Evolutionary conservation across 768 basidiomycete species (phyloP), one percentile per base, ranked within the genome.

Genomic region (Mycena indigotica): DNA sequence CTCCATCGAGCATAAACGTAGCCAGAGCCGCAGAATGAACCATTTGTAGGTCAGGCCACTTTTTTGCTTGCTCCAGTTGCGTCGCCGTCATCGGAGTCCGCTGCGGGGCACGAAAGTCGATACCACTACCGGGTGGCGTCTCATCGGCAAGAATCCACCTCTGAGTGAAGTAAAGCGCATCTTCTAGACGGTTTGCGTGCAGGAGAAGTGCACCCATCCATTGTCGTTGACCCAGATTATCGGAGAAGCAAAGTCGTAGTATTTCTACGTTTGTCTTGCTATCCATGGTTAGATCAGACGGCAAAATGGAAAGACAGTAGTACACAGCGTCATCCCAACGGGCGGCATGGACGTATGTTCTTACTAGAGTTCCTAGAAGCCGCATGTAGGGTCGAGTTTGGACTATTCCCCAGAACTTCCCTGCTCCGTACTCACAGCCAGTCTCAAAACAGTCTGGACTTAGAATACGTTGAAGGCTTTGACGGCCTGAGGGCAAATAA

Each of bases 331-430:
- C 69, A 5, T 64, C 54, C 53, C 71, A 78, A 16, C 69, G 61
- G 32, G 66, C 60, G 13, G 63, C 66, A 45, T 76, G 73, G 53
- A 74, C 70, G 40, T 73, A 71, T 3, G 74, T 28, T 0, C 73
- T 67, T 0, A 75, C 74, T 8, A 74, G 67, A 1, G 75, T 73
- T 53, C 75, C 72, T 6, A 79, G 65, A 6, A 79, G 68, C 8
- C 78, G 75, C 75, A 80, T 79, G 60, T 80, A 80, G 5, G 77
- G 80, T 0, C 78, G 69, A 5, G 79, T 78, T 57, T 74, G 70
- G 5, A 75, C 40, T 6, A 78, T 64, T 16, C 58, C 57, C 72
- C 60, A 57, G 38, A 57, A 62, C 5, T 53, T 4, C 19, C 55
- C 55, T 1, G 52, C 60, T 10, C 60, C 60, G 17, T 53, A 24